Conservation (phyloP, 2,329 filamentous ascomycete species). For the Bipolaris bicolor region DNA sequence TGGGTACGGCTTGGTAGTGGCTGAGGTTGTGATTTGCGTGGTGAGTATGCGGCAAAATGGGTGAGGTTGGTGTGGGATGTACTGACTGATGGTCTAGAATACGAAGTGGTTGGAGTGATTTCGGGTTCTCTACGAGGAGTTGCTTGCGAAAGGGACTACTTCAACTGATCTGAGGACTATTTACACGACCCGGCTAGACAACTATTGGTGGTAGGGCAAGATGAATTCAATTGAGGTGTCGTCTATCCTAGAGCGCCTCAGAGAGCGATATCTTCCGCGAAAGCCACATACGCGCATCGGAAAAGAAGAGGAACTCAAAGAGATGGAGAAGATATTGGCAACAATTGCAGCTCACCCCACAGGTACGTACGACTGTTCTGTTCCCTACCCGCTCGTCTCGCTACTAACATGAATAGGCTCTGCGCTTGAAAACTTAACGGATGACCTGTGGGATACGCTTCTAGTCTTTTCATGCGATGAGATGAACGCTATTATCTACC, state of each 20-base stretch:
- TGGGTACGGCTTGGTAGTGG: too few relatives aligned
- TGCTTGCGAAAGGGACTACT: too few relatives aligned
- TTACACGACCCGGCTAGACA: neutral
- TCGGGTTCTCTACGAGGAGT: too few relatives aligned
- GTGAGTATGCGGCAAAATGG: too few relatives aligned
- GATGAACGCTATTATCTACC: neutral
- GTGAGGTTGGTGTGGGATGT: too few relatives aligned
- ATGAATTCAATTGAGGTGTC: too few relatives aligned
- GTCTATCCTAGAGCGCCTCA: neutral
- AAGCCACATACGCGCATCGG: neutral
- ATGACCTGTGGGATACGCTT: slow-evolving; percentile 2
- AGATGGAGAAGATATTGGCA: neutral
- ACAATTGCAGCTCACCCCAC: neutral
- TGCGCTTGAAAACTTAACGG: neutral
- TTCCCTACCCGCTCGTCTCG: neutral
- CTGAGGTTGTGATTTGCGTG: too few relatives aligned
- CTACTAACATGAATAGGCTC: neutral
- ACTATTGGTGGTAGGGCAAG: neutral
- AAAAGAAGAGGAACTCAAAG: neutral
- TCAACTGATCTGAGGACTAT: neutral
- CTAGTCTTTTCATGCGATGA: neutral
- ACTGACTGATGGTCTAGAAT: too few relatives aligned
- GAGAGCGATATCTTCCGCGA: neutral
- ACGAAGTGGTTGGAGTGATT: too few relatives aligned
- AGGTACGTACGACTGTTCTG: neutral